Percentiles rank a stretch among this genome's conserved stretches.
phyloP scores from a whole-genome alignment of 139 green algal genomes.

The Astrephomene gubernaculifera region DNA sequence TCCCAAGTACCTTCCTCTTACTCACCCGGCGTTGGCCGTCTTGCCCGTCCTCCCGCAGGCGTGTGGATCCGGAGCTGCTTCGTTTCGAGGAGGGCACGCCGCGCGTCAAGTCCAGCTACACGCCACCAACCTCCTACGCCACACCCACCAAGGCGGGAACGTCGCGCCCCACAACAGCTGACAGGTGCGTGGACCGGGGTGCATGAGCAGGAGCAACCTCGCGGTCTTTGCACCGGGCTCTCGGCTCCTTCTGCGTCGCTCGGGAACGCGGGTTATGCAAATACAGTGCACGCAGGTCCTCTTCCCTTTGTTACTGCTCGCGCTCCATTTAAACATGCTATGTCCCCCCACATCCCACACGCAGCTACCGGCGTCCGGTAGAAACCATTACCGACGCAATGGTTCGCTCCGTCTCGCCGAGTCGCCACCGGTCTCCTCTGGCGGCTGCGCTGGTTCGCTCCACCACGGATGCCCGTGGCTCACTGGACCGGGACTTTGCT shows the following conservation, averaged over 20 bases:
- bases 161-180: conserved; percentile 25
- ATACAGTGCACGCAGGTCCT: no score
- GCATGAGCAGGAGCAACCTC: no score
- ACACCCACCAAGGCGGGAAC: conserved; percentile 41
- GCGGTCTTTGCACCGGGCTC: no score
- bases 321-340: no score
- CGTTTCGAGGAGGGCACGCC: conserved; percentile 48
- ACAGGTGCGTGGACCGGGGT: no score
- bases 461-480: neutral
- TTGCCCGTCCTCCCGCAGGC: neutral
- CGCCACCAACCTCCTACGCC: neutral
- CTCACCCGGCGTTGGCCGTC: neutral
- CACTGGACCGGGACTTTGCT: conserved; percentile 29
- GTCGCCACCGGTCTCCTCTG: conserved; percentile 12
- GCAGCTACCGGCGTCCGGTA: conserved; percentile 19
- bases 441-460: neutral
- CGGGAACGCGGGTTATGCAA: no score
- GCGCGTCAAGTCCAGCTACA: conserved; percentile 27
- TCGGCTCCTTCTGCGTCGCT: no score
- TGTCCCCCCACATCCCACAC: no score
- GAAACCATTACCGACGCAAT: neutral
- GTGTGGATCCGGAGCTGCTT: conserved; percentile 50
- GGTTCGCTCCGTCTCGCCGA: conserved; percentile 26
- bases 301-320: no score
- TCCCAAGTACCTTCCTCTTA: no score